Base-by-base conservation (phyloP, 495 filamentous ascomycete species). In the Penicillium macrosclerotiorum region DNA sequence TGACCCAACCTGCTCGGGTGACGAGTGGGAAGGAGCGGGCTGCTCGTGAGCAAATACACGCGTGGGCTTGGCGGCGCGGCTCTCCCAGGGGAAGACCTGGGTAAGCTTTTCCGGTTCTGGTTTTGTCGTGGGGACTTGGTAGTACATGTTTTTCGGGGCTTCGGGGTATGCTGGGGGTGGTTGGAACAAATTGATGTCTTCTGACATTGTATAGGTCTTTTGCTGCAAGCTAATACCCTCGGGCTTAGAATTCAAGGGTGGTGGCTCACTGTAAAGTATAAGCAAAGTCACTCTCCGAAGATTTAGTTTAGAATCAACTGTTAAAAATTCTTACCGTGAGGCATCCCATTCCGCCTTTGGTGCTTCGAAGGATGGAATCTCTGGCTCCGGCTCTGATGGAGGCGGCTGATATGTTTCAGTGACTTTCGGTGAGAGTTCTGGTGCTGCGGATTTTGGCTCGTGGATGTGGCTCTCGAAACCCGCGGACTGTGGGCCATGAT, bases 31-130 rank as follows among this genome's bases (percentile, higher is more conserved):
- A 18, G 39, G 35, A 17, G 20, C 29, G 12, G 54, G 49, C 8
- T 54, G 66, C 43, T 83, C 81, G 27, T 85, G 77, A 5, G 76
- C 55, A 52, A 95, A 96, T 14, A 90, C 77, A 19, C 91, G 82
- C 17, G 86, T 83, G 2, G 90, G 76, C 57, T 71, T 79, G 0
- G 82, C 74, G 25, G 76, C 76, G 36, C 79, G 62, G 17, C 54
- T 60, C 60, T 96, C 91, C 91, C 91, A 96, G 11, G 90, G 90
- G 66, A 96, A 96, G 23, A 95, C 75, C 5, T 82, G 75, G 27
- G 77, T 75, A 3, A 82, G 76, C 44, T 73, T 78, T 46, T 82
- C 65, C 17, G 73, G 70, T 34, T 77, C 66, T 18, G 77, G 76
- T 47, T 77, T 78, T 8, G 72, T 76, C 42, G 76, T 72, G 3